phyloP scores from a whole-genome alignment of 108 stramenopile species.

The Conticribra weissflogii region DNA sequence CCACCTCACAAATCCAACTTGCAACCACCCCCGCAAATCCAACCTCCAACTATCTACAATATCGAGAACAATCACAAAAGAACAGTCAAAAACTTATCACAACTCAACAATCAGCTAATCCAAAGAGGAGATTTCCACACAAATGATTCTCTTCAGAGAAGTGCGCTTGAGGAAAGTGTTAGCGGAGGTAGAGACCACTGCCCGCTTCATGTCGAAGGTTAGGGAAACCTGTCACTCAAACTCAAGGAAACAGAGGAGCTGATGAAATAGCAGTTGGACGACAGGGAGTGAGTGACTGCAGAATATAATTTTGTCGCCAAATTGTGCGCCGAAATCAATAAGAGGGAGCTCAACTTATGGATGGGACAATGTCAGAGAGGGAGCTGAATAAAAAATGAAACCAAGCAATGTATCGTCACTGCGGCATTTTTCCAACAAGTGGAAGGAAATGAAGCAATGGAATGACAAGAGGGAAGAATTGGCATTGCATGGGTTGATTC shows the following conservation, averaged over 20 bases:
- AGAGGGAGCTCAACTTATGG: conserved; percentile 6
- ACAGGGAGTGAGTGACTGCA: conserved; percentile 31
- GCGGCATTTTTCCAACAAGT: conserved; percentile 6
- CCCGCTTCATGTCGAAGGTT: not conserved
- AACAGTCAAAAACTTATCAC: conserved; percentile 12
- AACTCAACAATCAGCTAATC: conserved; percentile 21
- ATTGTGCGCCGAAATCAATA: conserved; percentile 13
- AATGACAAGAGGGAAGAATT: conserved; percentile 15
- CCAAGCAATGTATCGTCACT: not conserved
- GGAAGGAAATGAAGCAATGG: conserved; percentile 22
- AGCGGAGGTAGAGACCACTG: not conserved
- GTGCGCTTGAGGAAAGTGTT: conserved; percentile 18
- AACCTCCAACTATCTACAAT: not conserved
- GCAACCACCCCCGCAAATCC: not conserved
- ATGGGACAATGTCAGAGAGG: not conserved
- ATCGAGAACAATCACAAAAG: conserved; percentile 8
- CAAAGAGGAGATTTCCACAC: conserved; percentile 11
- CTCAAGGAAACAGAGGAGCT: not conserved
- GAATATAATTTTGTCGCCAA: conserved; percentile 36
- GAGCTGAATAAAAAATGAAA: conserved; percentile 4
- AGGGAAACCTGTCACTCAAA: not conserved
- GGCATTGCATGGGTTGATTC: conserved; percentile 20
- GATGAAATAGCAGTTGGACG: conserved; percentile 19
- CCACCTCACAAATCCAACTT: not conserved
- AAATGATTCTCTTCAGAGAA: conserved; percentile 3